These are phyloP conservation scores for Roridomyces roridus DNA, from an alignment of 768 basidiomycete species.

Conservation along the genomic window DNA sequence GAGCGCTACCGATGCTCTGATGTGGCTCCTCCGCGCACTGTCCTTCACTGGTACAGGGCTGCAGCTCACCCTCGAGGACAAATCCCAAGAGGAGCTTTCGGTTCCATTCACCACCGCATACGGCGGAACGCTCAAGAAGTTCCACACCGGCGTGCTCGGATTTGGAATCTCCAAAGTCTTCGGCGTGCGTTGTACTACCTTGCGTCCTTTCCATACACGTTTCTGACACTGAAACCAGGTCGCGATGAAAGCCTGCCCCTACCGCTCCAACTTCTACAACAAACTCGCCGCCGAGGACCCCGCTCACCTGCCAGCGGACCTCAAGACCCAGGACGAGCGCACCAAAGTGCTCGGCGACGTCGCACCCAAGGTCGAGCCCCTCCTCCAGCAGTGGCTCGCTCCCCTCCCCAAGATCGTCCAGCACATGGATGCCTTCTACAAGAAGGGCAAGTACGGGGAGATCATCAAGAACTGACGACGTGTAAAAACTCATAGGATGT, in stretches of 20 bases:
- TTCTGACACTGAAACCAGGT: constrained; percentile 35
- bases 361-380: too few relatives aligned
- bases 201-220: too few relatives aligned
- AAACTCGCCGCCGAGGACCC: constrained; percentile 63
- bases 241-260: constrained; percentile 71
- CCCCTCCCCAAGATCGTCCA: constrained; percentile 62
- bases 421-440: constrained; percentile 66
- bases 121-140: constrained; percentile 79
- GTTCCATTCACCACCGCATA: constrained; percentile 84
- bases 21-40: constrained; percentile 94
- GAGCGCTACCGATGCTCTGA: constrained; percentile 86
- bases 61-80: constrained; percentile 70
- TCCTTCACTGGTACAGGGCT: constrained; percentile 89
- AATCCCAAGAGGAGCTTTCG: constrained; percentile 61
- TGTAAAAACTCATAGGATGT: not conserved
- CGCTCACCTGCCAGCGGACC: constrained; percentile 48
- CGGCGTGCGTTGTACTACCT: constrained; percentile 50
- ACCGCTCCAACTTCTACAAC: constrained; percentile 69
- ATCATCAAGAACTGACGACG: constrained; percentile 43
- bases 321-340: too few relatives aligned
- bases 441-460: constrained; percentile 61
- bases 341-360: too few relatives aligned
- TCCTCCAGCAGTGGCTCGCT: constrained; percentile 54
- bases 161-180: constrained; percentile 61
- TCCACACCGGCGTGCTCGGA: constrained; percentile 58